Evolutionary conservation across 2,329 filamentous ascomycete genomes (phyloP), one percentile per base, ranked within the genome.

Genomic region (Neonectria ditissima): DNA sequence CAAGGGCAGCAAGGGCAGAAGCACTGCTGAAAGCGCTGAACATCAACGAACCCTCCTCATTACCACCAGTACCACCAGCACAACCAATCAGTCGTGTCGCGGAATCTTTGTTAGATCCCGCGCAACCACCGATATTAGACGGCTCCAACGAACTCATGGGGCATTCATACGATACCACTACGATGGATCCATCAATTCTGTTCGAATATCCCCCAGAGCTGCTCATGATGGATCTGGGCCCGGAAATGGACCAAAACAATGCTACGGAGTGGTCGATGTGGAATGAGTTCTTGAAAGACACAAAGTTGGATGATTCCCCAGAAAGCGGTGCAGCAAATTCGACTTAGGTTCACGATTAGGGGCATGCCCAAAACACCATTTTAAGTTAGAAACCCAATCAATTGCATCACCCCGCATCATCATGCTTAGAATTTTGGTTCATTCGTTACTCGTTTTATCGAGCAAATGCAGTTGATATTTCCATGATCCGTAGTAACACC

Each of bases 401-500:
- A 74, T 74, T 74, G 70, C 68, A 72, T 74, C 72, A 74, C 71
- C 68, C 66, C 62, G 53, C 69, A 63, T 67, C 65, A 55, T 59
- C 62, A 71, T 74, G 73, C 73, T 70, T 67, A 74, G 67, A 72
- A 66, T 77, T 77, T 78, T 77, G 77, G 77, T 81, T 80, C 76
- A 80, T 80, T 83, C 81, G 78, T 80, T 81, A 78, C 80, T 76
- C 79, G 74, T 75, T 76, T 81, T 80, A 78, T 77, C 80, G 82
- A 83, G 83, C 82, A 84, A 82, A 86, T 86, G 84, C 83, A 83
- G 80, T 81, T 82, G 81, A 83, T 82, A 83, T 84, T 84, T 86
- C 84, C 83, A 84, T 86, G 81, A 85, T 82, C 84, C 83, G 79
- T 84, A 84, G 80, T 86, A 87, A 88, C 85, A 87, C 85, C 86